phyloP scores from a whole-genome alignment of 2,329 filamentous ascomycete genomes.

The Ceratocystis harringtonii region DNA sequence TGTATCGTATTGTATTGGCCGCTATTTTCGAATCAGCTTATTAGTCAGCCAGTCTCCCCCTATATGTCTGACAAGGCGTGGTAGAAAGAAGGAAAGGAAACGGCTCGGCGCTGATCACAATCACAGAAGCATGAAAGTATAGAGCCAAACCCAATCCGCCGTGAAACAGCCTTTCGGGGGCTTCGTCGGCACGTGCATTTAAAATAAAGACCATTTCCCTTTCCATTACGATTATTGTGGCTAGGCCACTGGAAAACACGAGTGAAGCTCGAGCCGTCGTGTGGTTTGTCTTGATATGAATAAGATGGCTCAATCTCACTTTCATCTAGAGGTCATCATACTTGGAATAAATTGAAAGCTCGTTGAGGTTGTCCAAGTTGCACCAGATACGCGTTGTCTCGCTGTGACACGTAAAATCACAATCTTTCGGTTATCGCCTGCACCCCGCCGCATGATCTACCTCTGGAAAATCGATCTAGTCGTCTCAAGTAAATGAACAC shows the following conservation, averaged over 20 bases:
- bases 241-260: neutral
- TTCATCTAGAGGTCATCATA: neutral
- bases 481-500: neutral
- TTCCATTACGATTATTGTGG: neutral
- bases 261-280: conserved; percentile 1
- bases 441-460: neutral
- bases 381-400: neutral
- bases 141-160: neutral
- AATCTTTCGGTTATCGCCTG: neutral
- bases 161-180: neutral
- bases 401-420: neutral
- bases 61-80: too few species aligned
- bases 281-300: neutral
- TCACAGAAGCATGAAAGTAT: neutral
- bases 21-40: neutral
- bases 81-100: neutral
- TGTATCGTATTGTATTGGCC: neutral
- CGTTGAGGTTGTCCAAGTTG: neutral
- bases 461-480: neutral
- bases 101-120: neutral
- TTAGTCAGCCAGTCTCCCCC: neutral
- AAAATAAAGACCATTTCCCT: neutral
- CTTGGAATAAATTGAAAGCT: neutral
- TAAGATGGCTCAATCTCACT: neutral
- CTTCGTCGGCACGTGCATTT: conserved; percentile 1